These are phyloP conservation scores for Termitomyces sp. DNA, from an alignment of 768 basidiomycete species.

Conservation along the genomic window DNA sequence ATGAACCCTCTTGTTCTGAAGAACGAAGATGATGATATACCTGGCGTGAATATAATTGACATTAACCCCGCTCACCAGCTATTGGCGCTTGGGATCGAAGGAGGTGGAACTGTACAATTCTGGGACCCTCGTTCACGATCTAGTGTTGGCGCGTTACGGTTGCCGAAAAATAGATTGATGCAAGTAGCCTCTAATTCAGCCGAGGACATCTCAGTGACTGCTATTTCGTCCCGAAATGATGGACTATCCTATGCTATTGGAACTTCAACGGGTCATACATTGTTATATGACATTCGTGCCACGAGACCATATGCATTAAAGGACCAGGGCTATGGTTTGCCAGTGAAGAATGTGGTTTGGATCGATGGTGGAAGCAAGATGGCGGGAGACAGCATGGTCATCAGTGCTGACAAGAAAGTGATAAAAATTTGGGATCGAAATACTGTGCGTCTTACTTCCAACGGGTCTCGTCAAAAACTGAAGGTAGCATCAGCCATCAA, in stretches of 20 bases:
- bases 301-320: slow-evolving; percentile 80
- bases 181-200: slow-evolving; percentile 29
- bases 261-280: slow-evolving; percentile 90
- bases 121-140: slow-evolving; percentile 91
- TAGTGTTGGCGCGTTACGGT: slow-evolving; percentile 59
- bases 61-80: slow-evolving; percentile 92
- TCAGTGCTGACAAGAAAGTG: slow-evolving; percentile 95
- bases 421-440: slow-evolving; percentile 95
- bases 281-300: slow-evolving; percentile 91
- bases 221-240: slow-evolving; percentile 79
- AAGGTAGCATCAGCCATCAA: slow-evolving; percentile 50
- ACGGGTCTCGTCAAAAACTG: not conserved
- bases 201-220: slow-evolving; percentile 60
- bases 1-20: slow-evolving; percentile 71
- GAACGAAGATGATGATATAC: slow-evolving; percentile 46
- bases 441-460: slow-evolving; percentile 43
- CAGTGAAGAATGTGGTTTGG: slow-evolving; percentile 83
- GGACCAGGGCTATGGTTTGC: slow-evolving; percentile 95
- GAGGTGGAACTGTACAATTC: slow-evolving; percentile 83
- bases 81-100: slow-evolving; percentile 85
- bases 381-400: slow-evolving; percentile 83
- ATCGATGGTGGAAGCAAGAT: slow-evolving; percentile 80
- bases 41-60: slow-evolving; percentile 88
- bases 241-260: slow-evolving; percentile 93
- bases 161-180: slow-evolving; percentile 52